Evolutionary conservation across 768 basidiomycete species (phyloP), one percentile per base, ranked within the genome.

Genomic region (Pulveroboletus frians): DNA sequence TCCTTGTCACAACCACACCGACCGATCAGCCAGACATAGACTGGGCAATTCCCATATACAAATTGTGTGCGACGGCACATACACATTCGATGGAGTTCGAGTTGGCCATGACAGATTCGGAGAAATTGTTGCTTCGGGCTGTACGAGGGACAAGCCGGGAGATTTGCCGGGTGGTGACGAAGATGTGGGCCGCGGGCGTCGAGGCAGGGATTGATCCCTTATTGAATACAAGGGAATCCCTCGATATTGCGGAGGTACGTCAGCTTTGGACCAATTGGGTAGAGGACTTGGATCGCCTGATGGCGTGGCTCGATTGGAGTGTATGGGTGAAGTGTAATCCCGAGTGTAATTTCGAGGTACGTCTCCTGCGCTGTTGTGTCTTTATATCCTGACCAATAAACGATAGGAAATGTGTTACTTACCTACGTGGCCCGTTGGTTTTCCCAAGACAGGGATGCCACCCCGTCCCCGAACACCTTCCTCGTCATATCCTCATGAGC

Each of bases 231-330:
- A 47, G 40, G 23, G 36, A 50, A 30, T 18, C 14, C 6, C 45
- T 32, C 0, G 43, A 55, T 11, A 17, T 53, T 11, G n/a, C 27
- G 0, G 45, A 57, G 20, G 34, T 54, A 21, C 43, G 26, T 4
- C 32, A 3, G 1, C 21, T 69, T 36, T 32, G 64, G n/a, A n/a
- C 18, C 11, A 30, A 43, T 5, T 80, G 78, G 78, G 57, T 44
- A 9, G 37, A 34, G 21, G 66, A 70, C 9, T 40, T 76, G 20
- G 51, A 64, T 5, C 51, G 42, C 3, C 54, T 81, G 18, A 76
- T 79, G 70, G 39, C 34, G 0, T 80, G 79, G 79, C 61, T 80
- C 0, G 79, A 75, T 50, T 81, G 79, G 79, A 70, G 62, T 34
- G 59, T 69, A 6, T 81, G 79, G 78, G 55, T 72, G 3, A 31